Base-by-base conservation (phyloP, 495 filamentous ascomycete species). In the Penicillium alfredii region DNA sequence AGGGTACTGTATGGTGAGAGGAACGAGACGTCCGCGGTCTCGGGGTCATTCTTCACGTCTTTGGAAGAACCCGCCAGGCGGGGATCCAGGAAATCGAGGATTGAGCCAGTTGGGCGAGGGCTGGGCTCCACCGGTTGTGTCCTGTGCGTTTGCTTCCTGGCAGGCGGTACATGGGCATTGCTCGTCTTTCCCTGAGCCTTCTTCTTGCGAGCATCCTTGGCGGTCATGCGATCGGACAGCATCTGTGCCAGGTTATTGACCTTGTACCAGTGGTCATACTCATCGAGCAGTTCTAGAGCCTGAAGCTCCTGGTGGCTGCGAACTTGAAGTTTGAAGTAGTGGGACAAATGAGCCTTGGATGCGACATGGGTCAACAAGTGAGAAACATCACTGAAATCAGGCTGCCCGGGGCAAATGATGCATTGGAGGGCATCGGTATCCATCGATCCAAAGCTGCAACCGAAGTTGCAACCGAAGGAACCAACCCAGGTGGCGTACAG, bases 331-430 rank as follows among this genome's bases (percentile, higher is more conserved):
- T 83, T 85, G 70, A 83, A 85, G 31, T 81, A 73, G 44, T 82
- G 68, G 10, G 84, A 74, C 8, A 94, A 62, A 55, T 96, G 88
- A 21, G 78, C 80, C 51, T 94, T 94, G 33, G 87, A 94, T 15
- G 78, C 72, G 11, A 93, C 72, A 49, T 96, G 88, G 20, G 88
- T 96, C 39, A 96, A 71, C 15, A 94, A 68, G 50, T 94, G 88
- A 10, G 88, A 93, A 20, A 86, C 61, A 53, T 96, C 88, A 33
- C 87, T 92, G 61, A 94, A 96, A 24, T 54, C 65, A 8, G 86
- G 84, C 35, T 72, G 75, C 45, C 82, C 83, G 4, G 80, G 78
- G 58, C 88, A 95, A 46, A 90, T 77, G 39, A 66, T 81, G 74
- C 88, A 95, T 45, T 72, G 62, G 17, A 94, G 74, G 27, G 79